phyloP scores from a whole-genome alignment of 164 flowering plant species.

The Malania oleifera region DNA sequence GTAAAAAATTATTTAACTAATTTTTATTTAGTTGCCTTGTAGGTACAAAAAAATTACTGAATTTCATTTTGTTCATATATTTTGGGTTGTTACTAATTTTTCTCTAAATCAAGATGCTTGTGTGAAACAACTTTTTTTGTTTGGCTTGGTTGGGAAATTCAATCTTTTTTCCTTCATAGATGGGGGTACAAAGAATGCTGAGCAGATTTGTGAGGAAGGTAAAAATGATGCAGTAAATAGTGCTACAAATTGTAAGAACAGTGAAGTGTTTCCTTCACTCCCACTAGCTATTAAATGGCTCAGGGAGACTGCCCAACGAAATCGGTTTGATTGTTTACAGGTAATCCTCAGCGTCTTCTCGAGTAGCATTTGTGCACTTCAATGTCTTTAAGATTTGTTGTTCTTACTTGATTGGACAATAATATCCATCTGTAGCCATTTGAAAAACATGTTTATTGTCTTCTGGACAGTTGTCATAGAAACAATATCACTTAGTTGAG shows the following conservation, averaged over 20 bases:
- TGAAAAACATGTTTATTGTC: background rate
- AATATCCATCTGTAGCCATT: too few species aligned
- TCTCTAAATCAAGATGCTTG: too few species aligned
- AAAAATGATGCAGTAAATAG: conserved; percentile 29
- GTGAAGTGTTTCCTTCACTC: conserved; percentile 67
- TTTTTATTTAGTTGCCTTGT: too few species aligned
- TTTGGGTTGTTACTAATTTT: too few species aligned
- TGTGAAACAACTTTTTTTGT: background rate
- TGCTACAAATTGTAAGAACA: conserved; percentile 35
- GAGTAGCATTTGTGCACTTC: background rate
- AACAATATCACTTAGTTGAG: background rate
- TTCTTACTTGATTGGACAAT: background rate
- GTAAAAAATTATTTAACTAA: too few species aligned
- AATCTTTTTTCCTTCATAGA: conserved; percentile 18
- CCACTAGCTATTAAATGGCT: conserved; percentile 85
- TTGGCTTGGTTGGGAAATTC: background rate
- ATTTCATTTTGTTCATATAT: background rate
- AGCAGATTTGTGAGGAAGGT: conserved; percentile 29
- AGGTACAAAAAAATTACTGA: too few species aligned
- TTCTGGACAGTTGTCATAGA: too few species aligned
- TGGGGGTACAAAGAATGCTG: conserved; percentile 30
- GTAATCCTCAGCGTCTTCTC: conserved; percentile 27
- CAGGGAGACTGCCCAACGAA: conserved; percentile 54
- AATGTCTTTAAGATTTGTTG: background rate
- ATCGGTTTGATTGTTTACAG: conserved; percentile 68